Conservation (phyloP, 2,329 filamentous ascomycete species). For the Aspergillus brasiliensis region DNA sequence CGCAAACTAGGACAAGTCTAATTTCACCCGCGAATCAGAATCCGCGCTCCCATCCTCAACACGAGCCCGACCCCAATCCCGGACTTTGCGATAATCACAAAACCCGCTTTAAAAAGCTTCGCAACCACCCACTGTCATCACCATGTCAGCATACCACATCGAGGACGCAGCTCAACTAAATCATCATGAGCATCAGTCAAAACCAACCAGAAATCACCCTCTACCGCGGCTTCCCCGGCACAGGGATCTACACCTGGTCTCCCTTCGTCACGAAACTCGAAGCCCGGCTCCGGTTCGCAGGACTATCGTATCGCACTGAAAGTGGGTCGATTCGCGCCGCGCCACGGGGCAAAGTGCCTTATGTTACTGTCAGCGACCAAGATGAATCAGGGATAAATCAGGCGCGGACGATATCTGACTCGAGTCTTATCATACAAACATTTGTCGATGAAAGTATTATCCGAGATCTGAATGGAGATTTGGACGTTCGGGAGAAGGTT, state of each 20-base stretch:
- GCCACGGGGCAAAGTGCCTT: constrained; percentile 64
- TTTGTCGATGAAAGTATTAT: constrained; percentile 48
- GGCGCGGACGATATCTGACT: constrained; percentile 49
- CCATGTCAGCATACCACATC: neutral
- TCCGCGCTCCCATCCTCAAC: too few relatives aligned
- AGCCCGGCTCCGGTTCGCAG: constrained; percentile 59
- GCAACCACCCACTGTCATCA: neutral
- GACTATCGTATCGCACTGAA: constrained; percentile 50
- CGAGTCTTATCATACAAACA: constrained; percentile 55
- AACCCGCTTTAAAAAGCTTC: neutral
- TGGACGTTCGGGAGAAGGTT: constrained; percentile 45
- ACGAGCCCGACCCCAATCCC: neutral
- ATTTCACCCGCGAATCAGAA: too few relatives aligned
- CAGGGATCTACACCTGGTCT: constrained; percentile 56
- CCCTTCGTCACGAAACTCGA: constrained; percentile 67
- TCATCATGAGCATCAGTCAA: neutral
- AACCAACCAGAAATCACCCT: constrained; percentile 37
- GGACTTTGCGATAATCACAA: neutral
- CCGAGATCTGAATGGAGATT: constrained; percentile 51
- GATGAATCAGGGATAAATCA: neutral
- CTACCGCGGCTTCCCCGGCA: constrained; percentile 53
- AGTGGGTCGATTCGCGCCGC: constrained; percentile 49
- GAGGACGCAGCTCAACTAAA: too few relatives aligned
- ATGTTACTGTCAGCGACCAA: constrained; percentile 44
- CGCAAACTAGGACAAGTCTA: too few relatives aligned